Conservation (phyloP, 371 early-diverging fungal species). For the Mortierella sp. region DNA sequence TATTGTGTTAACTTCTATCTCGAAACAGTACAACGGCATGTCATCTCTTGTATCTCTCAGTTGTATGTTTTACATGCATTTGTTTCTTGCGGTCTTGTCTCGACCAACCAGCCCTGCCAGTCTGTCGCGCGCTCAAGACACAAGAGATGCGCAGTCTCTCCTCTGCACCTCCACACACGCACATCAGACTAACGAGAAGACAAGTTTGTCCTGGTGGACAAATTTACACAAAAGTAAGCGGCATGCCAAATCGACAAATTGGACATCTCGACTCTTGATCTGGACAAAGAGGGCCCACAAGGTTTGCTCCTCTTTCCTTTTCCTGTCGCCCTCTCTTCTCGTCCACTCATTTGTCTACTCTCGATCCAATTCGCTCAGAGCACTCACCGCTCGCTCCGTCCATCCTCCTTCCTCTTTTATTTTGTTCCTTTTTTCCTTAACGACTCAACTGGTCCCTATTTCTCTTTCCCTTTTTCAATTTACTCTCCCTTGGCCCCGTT, state of each 20-base stretch:
- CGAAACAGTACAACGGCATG: no score
- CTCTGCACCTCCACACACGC: neutral
- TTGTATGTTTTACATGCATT: no score
- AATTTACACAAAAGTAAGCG: neutral
- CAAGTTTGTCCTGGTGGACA: conserved; percentile 11
- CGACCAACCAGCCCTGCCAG: no score
- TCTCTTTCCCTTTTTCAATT: neutral
- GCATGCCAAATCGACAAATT: conserved; percentile 9
- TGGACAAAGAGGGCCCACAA: conserved; percentile 1
- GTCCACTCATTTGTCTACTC: neutral
- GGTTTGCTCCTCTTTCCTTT: conserved; percentile 7
- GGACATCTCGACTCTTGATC: conserved; percentile 15
- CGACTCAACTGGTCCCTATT: neutral
- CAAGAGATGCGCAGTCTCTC: no score
- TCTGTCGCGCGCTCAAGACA: no score
- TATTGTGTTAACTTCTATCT: no score
- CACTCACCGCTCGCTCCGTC: neutral
- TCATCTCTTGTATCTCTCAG: no score
- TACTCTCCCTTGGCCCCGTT: neutral
- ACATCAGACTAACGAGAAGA: conserved; percentile 10
- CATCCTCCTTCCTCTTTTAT: neutral
- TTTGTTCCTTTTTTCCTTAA: neutral
- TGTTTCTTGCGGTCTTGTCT: no score
- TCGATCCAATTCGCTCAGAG: neutral
- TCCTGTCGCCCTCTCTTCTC: neutral